A percentile compares a stretch with the other conserved stretches of the same genome.
phyloP scores from a whole-genome alignment of 257 asterid species.

The Henckelia pumila region DNA sequence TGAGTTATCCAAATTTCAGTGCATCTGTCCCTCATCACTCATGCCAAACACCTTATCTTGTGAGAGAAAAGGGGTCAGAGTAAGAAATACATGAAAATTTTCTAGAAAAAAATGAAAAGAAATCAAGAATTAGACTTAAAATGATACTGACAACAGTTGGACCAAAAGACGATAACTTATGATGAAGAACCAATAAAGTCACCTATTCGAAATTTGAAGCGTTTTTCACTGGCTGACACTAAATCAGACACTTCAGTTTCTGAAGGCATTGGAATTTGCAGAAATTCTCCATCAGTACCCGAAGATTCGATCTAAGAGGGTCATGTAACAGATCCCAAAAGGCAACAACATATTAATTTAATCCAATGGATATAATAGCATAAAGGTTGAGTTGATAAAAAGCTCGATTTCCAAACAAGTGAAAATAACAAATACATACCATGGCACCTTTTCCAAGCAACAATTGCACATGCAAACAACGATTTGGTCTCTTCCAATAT shows the following conservation, averaged over 20 bases:
- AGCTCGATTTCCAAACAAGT: constrained; percentile 1
- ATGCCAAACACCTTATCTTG: no score
- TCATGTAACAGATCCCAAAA: constrained; percentile 12
- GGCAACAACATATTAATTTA: constrained; percentile 12
- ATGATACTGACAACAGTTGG: not conserved
- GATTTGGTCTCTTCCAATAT: constrained; percentile 76
- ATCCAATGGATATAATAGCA: constrained; percentile 10
- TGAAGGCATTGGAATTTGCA: constrained; percentile 65
- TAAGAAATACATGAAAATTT: not conserved
- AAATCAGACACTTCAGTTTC: constrained; percentile 57
- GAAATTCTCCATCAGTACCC: constrained; percentile 74
- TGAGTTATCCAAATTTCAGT: no score
- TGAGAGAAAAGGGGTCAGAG: no score
- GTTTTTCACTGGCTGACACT: constrained; percentile 54
- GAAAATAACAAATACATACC: constrained; percentile 41
- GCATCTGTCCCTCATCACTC: no score
- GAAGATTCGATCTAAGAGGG: constrained; percentile 60
- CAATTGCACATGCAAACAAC: constrained; percentile 67
- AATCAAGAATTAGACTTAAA: not conserved
- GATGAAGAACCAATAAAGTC: constrained; percentile 20
- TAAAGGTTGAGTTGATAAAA: not conserved
- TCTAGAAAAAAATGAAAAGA: not conserved
- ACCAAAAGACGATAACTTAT: not conserved
- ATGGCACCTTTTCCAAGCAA: constrained; percentile 70
- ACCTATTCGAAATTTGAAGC: constrained; percentile 64